Evolutionary conservation across 2,329 filamentous ascomycete species (phyloP).

Genomic region (Blastomyces silverae): DNA sequence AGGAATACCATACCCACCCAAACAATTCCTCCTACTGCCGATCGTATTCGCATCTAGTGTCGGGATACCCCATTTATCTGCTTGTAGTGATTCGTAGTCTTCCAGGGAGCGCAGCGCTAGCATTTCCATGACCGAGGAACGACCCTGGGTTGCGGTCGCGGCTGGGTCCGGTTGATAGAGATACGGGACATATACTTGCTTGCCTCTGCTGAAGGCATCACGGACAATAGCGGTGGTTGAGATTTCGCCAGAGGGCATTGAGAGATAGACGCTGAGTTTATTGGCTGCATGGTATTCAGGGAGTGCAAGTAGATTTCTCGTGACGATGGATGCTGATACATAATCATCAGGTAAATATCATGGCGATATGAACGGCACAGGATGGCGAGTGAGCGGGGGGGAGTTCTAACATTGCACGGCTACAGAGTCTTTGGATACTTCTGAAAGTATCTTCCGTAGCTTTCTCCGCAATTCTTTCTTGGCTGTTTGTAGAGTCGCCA

Average conservation of each 20-base stretch:
- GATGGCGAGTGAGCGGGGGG: not conserved
- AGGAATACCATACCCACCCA: conserved; percentile 55
- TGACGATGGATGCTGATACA: conserved; percentile 56
- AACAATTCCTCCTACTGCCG: conserved; percentile 60
- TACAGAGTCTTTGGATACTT: conserved; percentile 56
- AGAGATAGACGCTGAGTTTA: conserved; percentile 78
- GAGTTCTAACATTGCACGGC: conserved; percentile 59
- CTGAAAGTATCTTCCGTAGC: conserved; percentile 61
- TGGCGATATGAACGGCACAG: conserved; percentile 1
- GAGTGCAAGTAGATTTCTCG: conserved; percentile 58
- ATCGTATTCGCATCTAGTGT: conserved; percentile 64
- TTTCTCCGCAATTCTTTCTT: conserved; percentile 69
- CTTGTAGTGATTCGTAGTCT: conserved; percentile 70
- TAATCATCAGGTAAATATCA: not conserved
- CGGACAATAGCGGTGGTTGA: conserved; percentile 76
- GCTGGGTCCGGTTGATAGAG: conserved; percentile 55
- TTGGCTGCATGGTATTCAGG: conserved; percentile 68
- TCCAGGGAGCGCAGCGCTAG: conserved; percentile 63
- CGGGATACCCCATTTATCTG: conserved; percentile 93
- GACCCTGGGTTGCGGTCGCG: conserved; percentile 36
- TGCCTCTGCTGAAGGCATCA: conserved; percentile 68
- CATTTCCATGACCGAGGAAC: conserved; percentile 87
- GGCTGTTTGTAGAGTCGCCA: conserved; percentile 53
- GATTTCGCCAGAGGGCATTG: conserved; percentile 83
- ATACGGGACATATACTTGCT: conserved; percentile 87